Evolutionary conservation across 306 rosid species (phyloP).

Genomic region (Arachis stenosperma): DNA sequence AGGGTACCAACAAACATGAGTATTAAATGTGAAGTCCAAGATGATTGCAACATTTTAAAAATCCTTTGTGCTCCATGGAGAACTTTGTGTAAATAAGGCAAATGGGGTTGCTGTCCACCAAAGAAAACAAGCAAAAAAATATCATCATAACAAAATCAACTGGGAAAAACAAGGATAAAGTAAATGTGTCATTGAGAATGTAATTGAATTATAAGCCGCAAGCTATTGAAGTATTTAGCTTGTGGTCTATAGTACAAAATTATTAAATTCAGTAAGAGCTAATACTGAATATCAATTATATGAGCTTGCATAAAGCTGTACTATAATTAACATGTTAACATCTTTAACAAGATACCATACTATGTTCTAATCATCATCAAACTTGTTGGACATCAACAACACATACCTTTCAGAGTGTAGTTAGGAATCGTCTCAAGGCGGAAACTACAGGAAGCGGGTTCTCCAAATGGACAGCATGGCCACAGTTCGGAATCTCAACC

Average conservation of each 20-base stretch:
- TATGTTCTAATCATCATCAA: not conserved
- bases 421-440: constrained; percentile 61
- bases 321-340: not conserved
- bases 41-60: not conserved
- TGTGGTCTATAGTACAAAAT: not conserved
- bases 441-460: constrained; percentile 75
- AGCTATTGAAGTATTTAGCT: not conserved
- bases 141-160: not conserved
- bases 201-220: not conserved
- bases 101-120: not conserved
- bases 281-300: not conserved
- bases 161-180: not conserved
- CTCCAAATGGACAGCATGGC: constrained; percentile 92
- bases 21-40: not conserved
- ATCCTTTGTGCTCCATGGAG: no score
- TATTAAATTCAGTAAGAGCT: not conserved
- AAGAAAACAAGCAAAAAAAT: not conserved
- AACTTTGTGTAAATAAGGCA: not conserved
- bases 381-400: not conserved
- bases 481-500: constrained; percentile 72
- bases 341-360: not conserved
- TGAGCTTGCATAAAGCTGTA: constrained; percentile 3
- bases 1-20: not conserved
- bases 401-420: constrained; percentile 34
- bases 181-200: not conserved